Percentiles rank a stretch among this genome's conserved stretches.
phyloP scores from a whole-genome alignment of 2,329 filamentous ascomycete genomes.

The Hymenoscyphus albidus region DNA sequence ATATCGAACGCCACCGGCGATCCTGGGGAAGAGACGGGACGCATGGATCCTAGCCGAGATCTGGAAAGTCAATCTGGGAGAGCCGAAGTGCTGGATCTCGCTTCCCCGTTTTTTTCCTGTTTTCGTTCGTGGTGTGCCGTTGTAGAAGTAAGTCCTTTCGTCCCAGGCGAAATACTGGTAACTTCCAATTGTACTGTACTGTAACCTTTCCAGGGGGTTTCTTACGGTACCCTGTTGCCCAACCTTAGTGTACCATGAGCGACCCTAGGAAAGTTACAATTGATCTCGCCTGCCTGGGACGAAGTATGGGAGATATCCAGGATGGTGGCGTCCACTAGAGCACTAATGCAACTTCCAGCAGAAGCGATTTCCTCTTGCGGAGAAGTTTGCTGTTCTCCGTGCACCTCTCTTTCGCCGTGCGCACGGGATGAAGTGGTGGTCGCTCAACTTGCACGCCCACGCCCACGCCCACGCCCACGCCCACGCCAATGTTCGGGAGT shows the following conservation, averaged over 20 bases:
- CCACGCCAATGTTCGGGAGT: too few relatives aligned
- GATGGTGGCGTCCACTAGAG: neutral
- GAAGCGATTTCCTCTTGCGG: neutral
- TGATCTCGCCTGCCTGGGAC: too few relatives aligned
- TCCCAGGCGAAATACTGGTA: too few relatives aligned
- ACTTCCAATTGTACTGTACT: too few relatives aligned
- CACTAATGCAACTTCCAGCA: conserved; percentile 2
- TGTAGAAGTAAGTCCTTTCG: neutral
- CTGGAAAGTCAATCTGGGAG: neutral
- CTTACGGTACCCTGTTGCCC: too few relatives aligned
- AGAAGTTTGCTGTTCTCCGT: neutral
- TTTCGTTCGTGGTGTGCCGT: neutral
- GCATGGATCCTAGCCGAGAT: neutral
- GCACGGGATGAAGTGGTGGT: neutral
- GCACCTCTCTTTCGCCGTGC: neutral
- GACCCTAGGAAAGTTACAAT: too few relatives aligned
- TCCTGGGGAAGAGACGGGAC: neutral
- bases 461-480: too few relatives aligned
- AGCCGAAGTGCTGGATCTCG: neutral
- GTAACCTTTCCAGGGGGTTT: too few relatives aligned
- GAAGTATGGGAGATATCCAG: too few relatives aligned
- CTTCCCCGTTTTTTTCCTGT: neutral
- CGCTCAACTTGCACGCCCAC: too few relatives aligned
- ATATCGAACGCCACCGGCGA: neutral
- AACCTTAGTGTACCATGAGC: too few relatives aligned